Base-by-base conservation (phyloP, 495 filamentous ascomycete genomes). In the Podospora conica region DNA sequence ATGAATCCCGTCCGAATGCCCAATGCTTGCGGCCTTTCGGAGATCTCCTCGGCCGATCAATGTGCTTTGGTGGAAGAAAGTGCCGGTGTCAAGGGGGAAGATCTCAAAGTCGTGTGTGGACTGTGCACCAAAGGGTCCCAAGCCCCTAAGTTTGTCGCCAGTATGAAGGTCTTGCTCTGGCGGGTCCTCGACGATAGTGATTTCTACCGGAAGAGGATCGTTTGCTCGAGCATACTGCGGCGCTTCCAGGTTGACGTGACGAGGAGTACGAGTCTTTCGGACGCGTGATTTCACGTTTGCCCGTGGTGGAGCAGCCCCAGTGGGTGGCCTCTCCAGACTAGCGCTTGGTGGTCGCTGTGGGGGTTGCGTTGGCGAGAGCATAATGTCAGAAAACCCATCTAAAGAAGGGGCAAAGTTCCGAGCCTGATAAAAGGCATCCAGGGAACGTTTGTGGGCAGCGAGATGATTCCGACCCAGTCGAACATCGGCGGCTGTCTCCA, bases 101-200 rank as follows among this genome's bases (percentile, higher is more conserved):
- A 92, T 75, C 60, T 90, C 88, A 66, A 97, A 97, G 68, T 91
- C 86, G 12, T 87, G 80, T 0, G 90, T 84, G 71, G 96, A 97
- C 23, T 80, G 79, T 10, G 88, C 82, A 24, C 88, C 87, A 69
- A 82, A 85, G 1, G 82, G 82, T 2, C 81, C 85, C 7, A 91
- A 74, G 7, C 88, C 84, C 21, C 72, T 63, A 58, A 88, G 81
- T 24, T 87, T 82, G 24, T 75, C 77, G 3, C 53, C 53, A 5
- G 54, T 22, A 3, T 66, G 55, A 3, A 76, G 69, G 54, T 79
- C 68, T 6, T 70, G 68, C 56, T 79, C 70, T 3, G 71, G 69
- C 11, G 53, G 33, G 15, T 63, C 55, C 5, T 69, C 68, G 5
- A 67, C 54, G 2, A 23, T 24, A 23, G 56, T 6, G 11, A 68